These are phyloP conservation scores for Coccinonectria pachysandricola DNA, from an alignment of 2,329 filamentous ascomycete species.

Conservation along the genomic window DNA sequence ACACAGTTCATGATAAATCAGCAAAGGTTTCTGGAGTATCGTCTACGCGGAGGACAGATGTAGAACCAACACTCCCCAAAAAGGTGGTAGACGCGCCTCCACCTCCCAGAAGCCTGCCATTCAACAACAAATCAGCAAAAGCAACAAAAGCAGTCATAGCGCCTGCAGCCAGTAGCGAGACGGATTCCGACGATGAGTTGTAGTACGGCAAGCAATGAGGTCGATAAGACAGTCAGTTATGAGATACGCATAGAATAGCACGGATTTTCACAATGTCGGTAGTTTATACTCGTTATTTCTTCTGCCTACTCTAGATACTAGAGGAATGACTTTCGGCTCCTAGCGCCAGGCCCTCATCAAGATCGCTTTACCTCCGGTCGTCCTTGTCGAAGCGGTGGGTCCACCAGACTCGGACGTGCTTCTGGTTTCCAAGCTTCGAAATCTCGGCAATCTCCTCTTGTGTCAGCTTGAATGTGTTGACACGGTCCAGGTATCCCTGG, in stretches of 20 bases:
- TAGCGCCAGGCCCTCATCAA: not conserved
- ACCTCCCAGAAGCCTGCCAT: conserved; percentile 33
- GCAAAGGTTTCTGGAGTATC: conserved; percentile 1
- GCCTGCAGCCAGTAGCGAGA: conserved; percentile 31
- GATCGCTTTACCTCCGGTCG: conserved; percentile 32
- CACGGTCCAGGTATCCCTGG: conserved; percentile 40
- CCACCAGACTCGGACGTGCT: conserved; percentile 55
- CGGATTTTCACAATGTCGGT: no score
- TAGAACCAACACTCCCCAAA: conserved; percentile 8
- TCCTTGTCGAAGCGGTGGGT: conserved; percentile 37
- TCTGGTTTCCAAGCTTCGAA: conserved; percentile 42
- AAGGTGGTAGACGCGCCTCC: conserved; percentile 22
- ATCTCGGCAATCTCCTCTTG: conserved; percentile 48
- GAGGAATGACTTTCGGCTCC: no score
- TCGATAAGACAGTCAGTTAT: no score
- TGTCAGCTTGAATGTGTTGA: conserved; percentile 48
- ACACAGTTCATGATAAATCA: no score
- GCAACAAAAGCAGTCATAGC: conserved; percentile 18
- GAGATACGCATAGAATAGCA: conserved; percentile 3
- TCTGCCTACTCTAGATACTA: no score
- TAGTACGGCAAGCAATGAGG: no score
- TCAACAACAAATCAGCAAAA: conserved; percentile 27
- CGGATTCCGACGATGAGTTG: conserved; percentile 47
- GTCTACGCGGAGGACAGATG: conserved; percentile 3
- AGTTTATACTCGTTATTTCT: no score